Percentiles rank a stretch among this genome's conserved stretches.
Evolutionary conservation across 2,329 filamentous ascomycete genomes (phyloP).

Genomic region (Phialemoniopsis sp.): DNA sequence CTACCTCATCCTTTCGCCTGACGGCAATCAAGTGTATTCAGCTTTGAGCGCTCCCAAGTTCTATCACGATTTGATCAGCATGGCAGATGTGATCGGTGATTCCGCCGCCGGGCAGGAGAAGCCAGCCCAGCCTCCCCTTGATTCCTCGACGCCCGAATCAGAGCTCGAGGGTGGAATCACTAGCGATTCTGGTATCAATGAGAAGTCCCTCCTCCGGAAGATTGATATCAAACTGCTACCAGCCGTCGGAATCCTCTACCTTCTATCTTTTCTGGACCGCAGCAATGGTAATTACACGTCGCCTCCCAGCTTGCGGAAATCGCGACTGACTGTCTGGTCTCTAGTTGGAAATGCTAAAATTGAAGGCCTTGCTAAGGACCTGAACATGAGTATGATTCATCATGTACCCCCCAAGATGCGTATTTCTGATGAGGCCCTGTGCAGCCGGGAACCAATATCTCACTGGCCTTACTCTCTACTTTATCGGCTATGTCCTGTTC

Average conservation of each 20-base stretch:
- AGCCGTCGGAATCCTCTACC: constrained; percentile 48
- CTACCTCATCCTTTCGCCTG: too few species aligned
- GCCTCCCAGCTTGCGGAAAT: constrained; percentile 21
- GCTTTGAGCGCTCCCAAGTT: too few species aligned
- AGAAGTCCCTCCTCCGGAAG: constrained; percentile 54
- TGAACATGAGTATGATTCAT: constrained; percentile 45
- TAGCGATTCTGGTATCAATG: constrained; percentile 33
- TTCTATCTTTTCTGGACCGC: constrained; percentile 53
- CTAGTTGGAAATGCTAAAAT: constrained; percentile 55
- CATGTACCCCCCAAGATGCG: constrained; percentile 13
- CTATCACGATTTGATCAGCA: too few species aligned
- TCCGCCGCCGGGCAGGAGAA: too few species aligned
- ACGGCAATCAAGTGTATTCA: too few species aligned
- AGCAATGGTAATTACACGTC: constrained; percentile 44
- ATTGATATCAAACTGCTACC: constrained; percentile 48
- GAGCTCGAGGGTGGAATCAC: too few species aligned
- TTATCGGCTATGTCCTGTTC: constrained; percentile 56
- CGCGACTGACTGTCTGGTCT: constrained; percentile 17
- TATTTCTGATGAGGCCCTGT: constrained; percentile 10
- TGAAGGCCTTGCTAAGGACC: constrained; percentile 47
- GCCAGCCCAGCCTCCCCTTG: too few species aligned
- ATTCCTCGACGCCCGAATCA: too few species aligned
- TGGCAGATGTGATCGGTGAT: too few species aligned
- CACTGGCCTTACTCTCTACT: constrained; percentile 63
- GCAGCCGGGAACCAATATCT: constrained; percentile 58